Conservation (phyloP, 805 yeast genomes). For the Suhomyces canberraensis region DNA sequence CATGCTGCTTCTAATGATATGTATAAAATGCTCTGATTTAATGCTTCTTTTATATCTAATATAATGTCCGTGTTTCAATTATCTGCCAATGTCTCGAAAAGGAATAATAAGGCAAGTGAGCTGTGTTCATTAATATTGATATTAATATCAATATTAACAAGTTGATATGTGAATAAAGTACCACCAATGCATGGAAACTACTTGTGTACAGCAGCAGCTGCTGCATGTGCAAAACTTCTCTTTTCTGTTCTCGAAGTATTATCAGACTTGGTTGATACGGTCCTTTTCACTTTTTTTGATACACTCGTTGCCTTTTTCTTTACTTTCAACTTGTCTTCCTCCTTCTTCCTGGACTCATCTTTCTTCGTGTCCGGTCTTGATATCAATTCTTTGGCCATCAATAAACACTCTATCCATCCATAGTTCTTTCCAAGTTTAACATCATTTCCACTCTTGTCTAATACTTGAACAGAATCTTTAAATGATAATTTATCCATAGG, state of each 20-base stretch:
- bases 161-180: too few relatives aligned
- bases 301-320: slow-evolving; percentile 3
- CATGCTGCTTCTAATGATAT: too few relatives aligned
- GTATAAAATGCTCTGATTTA: too few relatives aligned
- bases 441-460: slow-evolving; percentile 19
- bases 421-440: slow-evolving; percentile 46
- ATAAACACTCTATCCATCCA: slow-evolving; percentile 69
- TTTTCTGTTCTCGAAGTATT: slow-evolving; percentile 2
- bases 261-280: slow-evolving; percentile 1
- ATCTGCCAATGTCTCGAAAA: too few relatives aligned
- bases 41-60: too few relatives aligned
- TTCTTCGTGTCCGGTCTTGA: slow-evolving; percentile 2
- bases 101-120: too few relatives aligned
- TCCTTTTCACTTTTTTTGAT: slow-evolving; percentile 1
- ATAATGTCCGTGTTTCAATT: too few relatives aligned
- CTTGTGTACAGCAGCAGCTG: slow-evolving; percentile 44
- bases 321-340: neutral
- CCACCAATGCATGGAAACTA: too few relatives aligned
- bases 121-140: too few relatives aligned
- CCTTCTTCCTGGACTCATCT: neutral
- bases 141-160: too few relatives aligned
- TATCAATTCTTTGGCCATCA: slow-evolving; percentile 58
- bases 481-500: slow-evolving; percentile 35
- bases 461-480: slow-evolving; percentile 23
- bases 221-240: slow-evolving; percentile 42